phyloP scores from a whole-genome alignment of 805 yeast genomes.

The Candida nemodendra region DNA sequence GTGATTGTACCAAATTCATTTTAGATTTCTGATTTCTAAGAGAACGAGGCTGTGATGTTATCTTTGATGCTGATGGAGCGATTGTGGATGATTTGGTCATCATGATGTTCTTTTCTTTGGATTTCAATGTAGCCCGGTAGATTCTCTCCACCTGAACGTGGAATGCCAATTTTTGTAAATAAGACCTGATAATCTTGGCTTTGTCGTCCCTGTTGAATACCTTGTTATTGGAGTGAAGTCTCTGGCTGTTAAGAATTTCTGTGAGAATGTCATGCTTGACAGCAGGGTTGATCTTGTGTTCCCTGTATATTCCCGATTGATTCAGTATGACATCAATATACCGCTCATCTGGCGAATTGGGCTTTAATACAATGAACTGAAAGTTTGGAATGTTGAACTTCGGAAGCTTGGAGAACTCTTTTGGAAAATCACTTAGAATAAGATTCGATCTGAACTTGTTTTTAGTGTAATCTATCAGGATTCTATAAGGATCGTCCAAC shows the following conservation, averaged over 20 bases:
- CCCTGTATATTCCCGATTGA: constrained; percentile 52
- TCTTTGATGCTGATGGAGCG: not conserved
- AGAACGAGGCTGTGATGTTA: constrained; percentile 4
- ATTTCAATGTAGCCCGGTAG: constrained; percentile 45
- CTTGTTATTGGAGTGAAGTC: constrained; percentile 2
- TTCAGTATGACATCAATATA: constrained; percentile 44
- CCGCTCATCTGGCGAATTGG: constrained; percentile 43
- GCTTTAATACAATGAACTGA: constrained; percentile 38
- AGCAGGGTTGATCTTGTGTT: constrained; percentile 46
- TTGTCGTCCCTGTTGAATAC: constrained; percentile 40
- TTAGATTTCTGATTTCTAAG: constrained; percentile 2
- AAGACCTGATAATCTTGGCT: constrained; percentile 44
- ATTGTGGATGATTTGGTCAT: constrained; percentile 2
- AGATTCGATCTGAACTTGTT: constrained; percentile 65
- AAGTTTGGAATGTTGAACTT: constrained; percentile 26
- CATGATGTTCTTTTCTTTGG: constrained; percentile 17
- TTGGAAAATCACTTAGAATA: constrained; percentile 51
- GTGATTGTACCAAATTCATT: constrained; percentile 4
- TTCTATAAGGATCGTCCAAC: constrained; percentile 58
- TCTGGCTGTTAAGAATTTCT: constrained; percentile 28
- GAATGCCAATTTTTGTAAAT: constrained; percentile 52
- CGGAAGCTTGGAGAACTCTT: constrained; percentile 33
- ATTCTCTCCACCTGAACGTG: constrained; percentile 66
- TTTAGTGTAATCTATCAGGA: constrained; percentile 62
- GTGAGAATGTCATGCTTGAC: constrained; percentile 41